These are phyloP conservation scores for Secale cereale DNA, from an alignment of 176 grass and related monocot genomes.

Conservation along the genomic window DNA sequence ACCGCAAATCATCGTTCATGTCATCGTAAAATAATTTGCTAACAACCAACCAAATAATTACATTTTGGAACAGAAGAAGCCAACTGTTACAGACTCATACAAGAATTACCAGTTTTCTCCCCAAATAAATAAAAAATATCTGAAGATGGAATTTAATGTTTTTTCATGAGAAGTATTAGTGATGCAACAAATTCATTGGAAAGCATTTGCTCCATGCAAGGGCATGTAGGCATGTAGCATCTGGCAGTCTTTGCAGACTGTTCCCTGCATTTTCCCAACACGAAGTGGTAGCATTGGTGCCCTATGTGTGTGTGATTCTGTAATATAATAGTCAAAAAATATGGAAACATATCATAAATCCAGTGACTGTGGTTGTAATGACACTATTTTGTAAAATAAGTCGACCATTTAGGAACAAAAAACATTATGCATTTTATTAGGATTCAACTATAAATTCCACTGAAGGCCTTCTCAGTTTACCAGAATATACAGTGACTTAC, in stretches of 20 bases:
- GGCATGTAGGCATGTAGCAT: not conserved
- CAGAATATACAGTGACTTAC: not conserved
- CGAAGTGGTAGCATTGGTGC: not conserved
- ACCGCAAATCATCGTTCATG: not conserved
- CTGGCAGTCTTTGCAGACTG: not conserved
- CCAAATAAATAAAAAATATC: not conserved
- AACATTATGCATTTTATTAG: not conserved
- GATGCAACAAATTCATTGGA: not conserved
- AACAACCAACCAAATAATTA: not conserved
- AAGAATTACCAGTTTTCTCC: not conserved
- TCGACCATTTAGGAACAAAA: not conserved
- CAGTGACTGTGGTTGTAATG: not conserved
- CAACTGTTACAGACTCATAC: not conserved
- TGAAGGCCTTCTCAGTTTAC: not conserved
- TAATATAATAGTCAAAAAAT: not conserved
- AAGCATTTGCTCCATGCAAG: not conserved
- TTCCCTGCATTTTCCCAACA: not conserved
- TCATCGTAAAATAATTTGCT: not conserved
- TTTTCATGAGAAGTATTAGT: not conserved
- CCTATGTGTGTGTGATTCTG: not conserved
- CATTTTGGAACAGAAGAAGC: not conserved
- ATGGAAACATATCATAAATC: not conserved
- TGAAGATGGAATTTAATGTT: not conserved
- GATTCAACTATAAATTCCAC: not conserved
- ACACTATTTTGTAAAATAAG: not conserved